phyloP scores from a whole-genome alignment of 208 protist species.

The Cochliopodium minus region DNA sequence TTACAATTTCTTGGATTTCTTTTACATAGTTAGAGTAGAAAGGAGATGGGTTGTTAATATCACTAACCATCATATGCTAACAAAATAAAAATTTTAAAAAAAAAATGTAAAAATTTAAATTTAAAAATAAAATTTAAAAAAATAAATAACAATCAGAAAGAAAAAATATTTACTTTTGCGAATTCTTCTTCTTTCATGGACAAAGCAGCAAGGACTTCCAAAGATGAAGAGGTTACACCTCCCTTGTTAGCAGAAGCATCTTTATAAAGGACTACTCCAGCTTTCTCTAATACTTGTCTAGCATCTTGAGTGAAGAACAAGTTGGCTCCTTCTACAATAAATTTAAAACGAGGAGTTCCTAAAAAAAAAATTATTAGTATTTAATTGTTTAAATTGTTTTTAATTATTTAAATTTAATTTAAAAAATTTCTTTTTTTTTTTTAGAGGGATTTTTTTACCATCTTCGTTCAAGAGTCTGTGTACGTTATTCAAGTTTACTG shows the following conservation, averaged over 20 bases:
- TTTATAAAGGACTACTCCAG: slow-evolving; percentile 59
- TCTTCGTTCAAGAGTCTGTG: slow-evolving; percentile 48
- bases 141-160: slow-evolving; percentile 7
- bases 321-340: slow-evolving; percentile 89
- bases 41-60: slow-evolving; percentile 36
- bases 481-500: slow-evolving; percentile 72
- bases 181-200: slow-evolving; percentile 71
- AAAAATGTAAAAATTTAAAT: too few relatives aligned
- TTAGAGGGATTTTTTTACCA: too few relatives aligned
- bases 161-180: slow-evolving; percentile 48
- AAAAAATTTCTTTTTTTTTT: not conserved
- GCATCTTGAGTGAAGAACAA: slow-evolving; percentile 83
- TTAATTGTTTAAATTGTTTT: not conserved
- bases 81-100: slow-evolving; percentile 7
- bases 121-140: not conserved
- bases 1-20: slow-evolving; percentile 56
- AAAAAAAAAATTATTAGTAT: too few relatives aligned
- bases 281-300: slow-evolving; percentile 60
- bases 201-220: slow-evolving; percentile 79
- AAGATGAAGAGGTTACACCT: slow-evolving; percentile 81
- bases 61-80: slow-evolving; percentile 65
- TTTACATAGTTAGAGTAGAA: slow-evolving; percentile 74
- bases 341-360: slow-evolving; percentile 46
- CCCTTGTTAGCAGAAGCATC: slow-evolving; percentile 84
- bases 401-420: too few relatives aligned